Evolutionary conservation across 441 rosid species (phyloP), one percentile per base, ranked within the genome.

Genomic region (Adansonia grandidieri): DNA sequence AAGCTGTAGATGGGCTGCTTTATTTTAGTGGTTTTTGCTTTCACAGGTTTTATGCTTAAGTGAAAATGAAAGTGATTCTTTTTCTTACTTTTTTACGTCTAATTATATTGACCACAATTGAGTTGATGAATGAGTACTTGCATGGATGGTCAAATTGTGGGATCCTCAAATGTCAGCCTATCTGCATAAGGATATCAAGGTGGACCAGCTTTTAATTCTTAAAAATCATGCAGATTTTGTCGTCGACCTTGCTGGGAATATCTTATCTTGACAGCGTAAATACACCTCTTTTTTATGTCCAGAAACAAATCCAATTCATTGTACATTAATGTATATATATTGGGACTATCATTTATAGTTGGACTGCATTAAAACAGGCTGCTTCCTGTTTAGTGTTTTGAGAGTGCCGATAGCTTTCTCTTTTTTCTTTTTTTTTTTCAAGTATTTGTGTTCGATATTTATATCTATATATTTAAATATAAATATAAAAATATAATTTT

Each of bases 161-260:
- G 71, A 65, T 65, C 71, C 24, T 70, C 60, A 50, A 50, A 22
- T 70, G 74, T 50, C 74, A 70, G 74, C 72, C 32, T 45, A 32
- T 70, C 44, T 70, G 10, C 22, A n/a, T 28, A 28, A 28, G 32
- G n/a, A 53, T n/a, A 70, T 6, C 20, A 44, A 70, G 74, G 17
- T 50, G 24, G 71, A 65, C 13, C 70, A 40, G 71, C 71, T 37
- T 17, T 69, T 13, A 22, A 69, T 20, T 70, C 45, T 22, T 70
- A 22, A 50, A 50, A 22, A 11, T 11, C 45, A 70, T 70, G 44
- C 20, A 6, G 22, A 19, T 51, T 50, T 48, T 48, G 11, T 10
- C 13, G 6, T 20, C 1, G 6, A 24, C 73, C 58, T 70, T 70
- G 56, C 20, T 20, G 9, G 3, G 57, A 13, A 20, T 70, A 28